These are phyloP conservation scores for Fusarium humuli DNA, from an alignment of 2,329 filamentous ascomycete species.

Conservation along the genomic window DNA sequence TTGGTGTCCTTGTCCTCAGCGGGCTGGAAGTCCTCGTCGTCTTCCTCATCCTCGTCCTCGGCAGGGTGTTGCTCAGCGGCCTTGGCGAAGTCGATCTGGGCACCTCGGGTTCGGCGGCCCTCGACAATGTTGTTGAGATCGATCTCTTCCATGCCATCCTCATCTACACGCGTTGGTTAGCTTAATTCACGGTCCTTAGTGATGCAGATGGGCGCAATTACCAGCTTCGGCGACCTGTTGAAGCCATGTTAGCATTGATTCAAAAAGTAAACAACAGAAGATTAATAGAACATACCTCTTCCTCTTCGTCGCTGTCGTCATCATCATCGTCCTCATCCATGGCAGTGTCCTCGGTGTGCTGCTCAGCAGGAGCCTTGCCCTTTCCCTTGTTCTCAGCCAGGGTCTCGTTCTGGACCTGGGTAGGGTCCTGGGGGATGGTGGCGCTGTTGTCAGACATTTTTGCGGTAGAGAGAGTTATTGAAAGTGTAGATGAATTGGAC, in stretches of 20 bases:
- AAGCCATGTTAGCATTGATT: constrained; percentile 41
- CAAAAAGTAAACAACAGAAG: not conserved
- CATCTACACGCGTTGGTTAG: constrained; percentile 66
- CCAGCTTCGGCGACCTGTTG: constrained; percentile 47
- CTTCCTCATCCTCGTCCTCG: constrained; percentile 84
- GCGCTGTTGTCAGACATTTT: constrained; percentile 64
- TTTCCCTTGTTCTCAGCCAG: constrained; percentile 80
- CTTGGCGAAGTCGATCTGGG: constrained; percentile 92
- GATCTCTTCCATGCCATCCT: constrained; percentile 91
- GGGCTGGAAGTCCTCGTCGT: constrained; percentile 77
- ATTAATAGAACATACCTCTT: constrained; percentile 44
- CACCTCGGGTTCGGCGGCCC: constrained; percentile 86
- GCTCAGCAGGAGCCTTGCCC: constrained; percentile 76
- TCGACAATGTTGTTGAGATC: constrained; percentile 88
- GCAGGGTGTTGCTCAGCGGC: constrained; percentile 82
- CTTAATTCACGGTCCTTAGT: constrained; percentile 26
- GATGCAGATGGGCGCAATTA: constrained; percentile 37
- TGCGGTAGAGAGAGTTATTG: constrained; percentile 12
- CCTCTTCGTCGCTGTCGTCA: constrained; percentile 50
- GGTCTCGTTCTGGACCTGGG: constrained; percentile 52
- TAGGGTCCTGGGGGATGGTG: constrained; percentile 60
- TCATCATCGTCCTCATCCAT: constrained; percentile 82
- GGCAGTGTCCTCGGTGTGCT: constrained; percentile 67
- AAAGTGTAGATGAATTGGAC: constrained; percentile 2
- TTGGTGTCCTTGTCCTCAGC: constrained; percentile 69